phyloP scores from a whole-genome alignment of 805 yeast species.

The Ogataea allantospora region DNA sequence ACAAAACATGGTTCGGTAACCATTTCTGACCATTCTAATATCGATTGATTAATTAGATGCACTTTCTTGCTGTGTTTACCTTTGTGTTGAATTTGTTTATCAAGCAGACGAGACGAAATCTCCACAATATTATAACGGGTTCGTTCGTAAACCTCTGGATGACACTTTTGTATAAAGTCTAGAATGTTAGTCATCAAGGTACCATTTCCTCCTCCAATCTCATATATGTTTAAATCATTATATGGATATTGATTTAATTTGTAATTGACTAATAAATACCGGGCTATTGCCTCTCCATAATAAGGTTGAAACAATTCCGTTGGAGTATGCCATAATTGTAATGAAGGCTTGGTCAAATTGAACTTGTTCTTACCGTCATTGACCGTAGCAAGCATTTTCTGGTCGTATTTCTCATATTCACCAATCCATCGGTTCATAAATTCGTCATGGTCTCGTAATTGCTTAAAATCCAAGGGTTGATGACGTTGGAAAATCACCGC shows the following conservation, averaged over 20 bases:
- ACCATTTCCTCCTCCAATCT: constrained; percentile 90
- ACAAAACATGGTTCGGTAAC: constrained; percentile 71
- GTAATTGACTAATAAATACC: constrained; percentile 71
- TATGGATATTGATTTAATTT: constrained; percentile 67
- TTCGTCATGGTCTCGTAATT: constrained; percentile 61
- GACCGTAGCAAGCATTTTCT: constrained; percentile 23
- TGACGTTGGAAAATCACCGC: constrained; percentile 74
- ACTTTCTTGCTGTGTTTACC: constrained; percentile 51
- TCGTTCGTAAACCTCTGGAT: constrained; percentile 70
- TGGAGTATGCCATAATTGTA: constrained; percentile 88
- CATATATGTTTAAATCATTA: constrained; percentile 72
- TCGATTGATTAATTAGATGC: constrained; percentile 67
- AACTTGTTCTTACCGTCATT: constrained; percentile 22
- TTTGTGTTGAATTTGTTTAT: constrained; percentile 44
- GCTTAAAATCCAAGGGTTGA: constrained; percentile 59
- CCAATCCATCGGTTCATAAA: constrained; percentile 67
- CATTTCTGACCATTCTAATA: constrained; percentile 65
- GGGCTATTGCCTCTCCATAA: constrained; percentile 83
- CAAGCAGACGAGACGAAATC: constrained; percentile 61
- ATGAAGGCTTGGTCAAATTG: constrained; percentile 37
- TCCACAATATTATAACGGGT: constrained; percentile 73
- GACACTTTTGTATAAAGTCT: constrained; percentile 56
- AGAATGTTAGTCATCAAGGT: constrained; percentile 76
- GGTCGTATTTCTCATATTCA: constrained; percentile 56
- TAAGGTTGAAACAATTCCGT: constrained; percentile 81